These are phyloP conservation scores for Cystobasidium ongulense DNA, from an alignment of 768 basidiomycete species.

Conservation along the genomic window DNA sequence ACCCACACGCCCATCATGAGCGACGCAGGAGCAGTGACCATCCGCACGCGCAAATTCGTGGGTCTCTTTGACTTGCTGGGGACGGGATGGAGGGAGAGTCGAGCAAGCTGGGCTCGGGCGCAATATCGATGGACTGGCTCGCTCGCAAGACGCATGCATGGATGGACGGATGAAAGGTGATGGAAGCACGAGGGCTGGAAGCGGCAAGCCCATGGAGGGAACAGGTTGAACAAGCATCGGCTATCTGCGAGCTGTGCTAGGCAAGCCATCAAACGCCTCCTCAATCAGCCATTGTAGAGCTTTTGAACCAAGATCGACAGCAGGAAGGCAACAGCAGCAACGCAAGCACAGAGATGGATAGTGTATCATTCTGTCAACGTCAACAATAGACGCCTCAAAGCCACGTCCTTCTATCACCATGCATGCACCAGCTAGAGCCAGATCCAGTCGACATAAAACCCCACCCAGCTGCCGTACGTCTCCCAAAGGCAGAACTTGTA, in stretches of 20 bases:
- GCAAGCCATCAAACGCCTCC: no score
- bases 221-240: no score
- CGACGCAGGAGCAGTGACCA: slow-evolving; percentile 53
- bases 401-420: no score
- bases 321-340: no score
- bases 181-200: background rate
- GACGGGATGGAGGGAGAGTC: background rate
- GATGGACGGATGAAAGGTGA: background rate
- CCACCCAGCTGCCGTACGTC: background rate
- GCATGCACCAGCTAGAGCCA: background rate
- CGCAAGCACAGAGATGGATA: no score
- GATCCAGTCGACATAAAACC: background rate
- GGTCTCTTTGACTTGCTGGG: background rate
- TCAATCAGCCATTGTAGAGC: no score
- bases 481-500: background rate
- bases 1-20: slow-evolving; percentile 27
- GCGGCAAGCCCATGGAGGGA: no score
- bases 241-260: no score
- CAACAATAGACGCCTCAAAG: no score
- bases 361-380: no score
- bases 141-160: background rate
- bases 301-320: no score
- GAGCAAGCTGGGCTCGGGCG: background rate
- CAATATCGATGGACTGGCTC: background rate
- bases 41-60: slow-evolving; percentile 91